Evolutionary conservation across 2,329 filamentous ascomycete genomes (phyloP).

Genomic region (Capronia americana): DNA sequence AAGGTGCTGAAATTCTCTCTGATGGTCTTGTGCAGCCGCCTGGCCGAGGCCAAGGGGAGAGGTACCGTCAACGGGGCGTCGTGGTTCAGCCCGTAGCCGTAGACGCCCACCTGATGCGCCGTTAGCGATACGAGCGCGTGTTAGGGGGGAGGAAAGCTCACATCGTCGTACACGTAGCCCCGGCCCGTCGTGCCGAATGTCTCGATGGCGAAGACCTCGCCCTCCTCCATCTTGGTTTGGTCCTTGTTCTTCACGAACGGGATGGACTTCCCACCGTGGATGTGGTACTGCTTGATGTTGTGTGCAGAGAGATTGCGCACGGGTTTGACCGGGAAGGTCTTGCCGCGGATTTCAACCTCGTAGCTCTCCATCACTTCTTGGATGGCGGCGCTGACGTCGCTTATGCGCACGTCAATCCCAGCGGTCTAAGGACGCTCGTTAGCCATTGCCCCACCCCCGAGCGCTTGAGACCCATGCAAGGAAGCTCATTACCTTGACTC

Average conservation of each 20-base stretch:
- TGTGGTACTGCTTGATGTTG: conserved; percentile 60
- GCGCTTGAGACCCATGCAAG: conserved; percentile 2
- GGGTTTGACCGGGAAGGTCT: conserved; percentile 61
- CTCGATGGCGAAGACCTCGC: conserved; percentile 65
- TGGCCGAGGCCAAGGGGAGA: conserved; percentile 60
- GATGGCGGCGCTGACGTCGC: conserved; percentile 63
- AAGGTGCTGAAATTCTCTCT: conserved; percentile 68
- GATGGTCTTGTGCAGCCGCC: conserved; percentile 63
- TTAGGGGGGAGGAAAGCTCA: conserved; percentile 38
- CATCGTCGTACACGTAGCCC: conserved; percentile 57
- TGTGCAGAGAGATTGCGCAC: conserved; percentile 63
- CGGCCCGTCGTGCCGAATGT: conserved; percentile 64
- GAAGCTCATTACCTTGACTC: conserved; percentile 48
- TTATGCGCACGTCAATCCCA: conserved; percentile 62
- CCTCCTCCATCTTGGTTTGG: conserved; percentile 63
- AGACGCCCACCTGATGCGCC: conserved; percentile 54
- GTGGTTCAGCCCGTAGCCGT: conserved; percentile 58
- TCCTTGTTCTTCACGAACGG: conserved; percentile 61
- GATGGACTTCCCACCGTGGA: conserved; percentile 63
- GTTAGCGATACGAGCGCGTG: conserved; percentile 24
- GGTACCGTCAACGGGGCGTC: conserved; percentile 45
- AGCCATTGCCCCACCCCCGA: conserved; percentile 25
- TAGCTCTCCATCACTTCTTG: conserved; percentile 69
- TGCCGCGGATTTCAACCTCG: conserved; percentile 62
- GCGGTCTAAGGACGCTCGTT: conserved; percentile 48